Conservation (phyloP, 331 rosid genomes). For the Quercus tomentella region DNA sequence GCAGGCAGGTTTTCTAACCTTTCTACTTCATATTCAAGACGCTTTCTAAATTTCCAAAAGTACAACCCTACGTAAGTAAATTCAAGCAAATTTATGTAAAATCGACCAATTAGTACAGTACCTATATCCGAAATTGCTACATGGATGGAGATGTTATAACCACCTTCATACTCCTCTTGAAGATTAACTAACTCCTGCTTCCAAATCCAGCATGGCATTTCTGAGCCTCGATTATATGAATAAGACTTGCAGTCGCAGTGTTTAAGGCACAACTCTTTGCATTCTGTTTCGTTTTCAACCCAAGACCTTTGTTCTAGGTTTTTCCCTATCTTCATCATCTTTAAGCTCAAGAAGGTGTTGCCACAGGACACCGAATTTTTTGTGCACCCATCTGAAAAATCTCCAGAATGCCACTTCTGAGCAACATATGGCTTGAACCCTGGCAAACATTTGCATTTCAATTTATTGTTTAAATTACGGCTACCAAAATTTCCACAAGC, state of each 20-base stretch:
- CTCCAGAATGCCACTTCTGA: slow-evolving; percentile 25
- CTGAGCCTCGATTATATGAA: too few relatives aligned
- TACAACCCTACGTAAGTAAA: too few relatives aligned
- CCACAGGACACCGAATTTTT: neutral
- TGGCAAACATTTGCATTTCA: slow-evolving; percentile 39
- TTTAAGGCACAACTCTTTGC: neutral
- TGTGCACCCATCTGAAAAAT: slow-evolving; percentile 25
- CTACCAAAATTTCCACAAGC: too few relatives aligned
- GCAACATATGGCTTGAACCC: slow-evolving; percentile 30
- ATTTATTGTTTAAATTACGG: slow-evolving; percentile 21
- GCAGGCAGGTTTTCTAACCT: too few relatives aligned
- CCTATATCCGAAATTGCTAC: neutral
- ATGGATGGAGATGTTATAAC: neutral
- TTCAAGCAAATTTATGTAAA: too few relatives aligned
- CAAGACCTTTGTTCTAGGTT: rapidly evolving
- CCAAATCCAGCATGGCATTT: slow-evolving; percentile 8
- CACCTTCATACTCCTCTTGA: neutral
- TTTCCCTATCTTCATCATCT: neutral
- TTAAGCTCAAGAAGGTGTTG: neutral
- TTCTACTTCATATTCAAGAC: too few relatives aligned
- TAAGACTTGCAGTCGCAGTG: neutral
- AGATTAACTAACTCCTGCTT: neutral
- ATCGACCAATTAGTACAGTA: neutral
- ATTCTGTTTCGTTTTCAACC: neutral
- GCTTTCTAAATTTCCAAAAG: too few relatives aligned